Base-by-base conservation (phyloP, 768 basidiomycete genomes). In the Hebeloma cylindrosporum region DNA sequence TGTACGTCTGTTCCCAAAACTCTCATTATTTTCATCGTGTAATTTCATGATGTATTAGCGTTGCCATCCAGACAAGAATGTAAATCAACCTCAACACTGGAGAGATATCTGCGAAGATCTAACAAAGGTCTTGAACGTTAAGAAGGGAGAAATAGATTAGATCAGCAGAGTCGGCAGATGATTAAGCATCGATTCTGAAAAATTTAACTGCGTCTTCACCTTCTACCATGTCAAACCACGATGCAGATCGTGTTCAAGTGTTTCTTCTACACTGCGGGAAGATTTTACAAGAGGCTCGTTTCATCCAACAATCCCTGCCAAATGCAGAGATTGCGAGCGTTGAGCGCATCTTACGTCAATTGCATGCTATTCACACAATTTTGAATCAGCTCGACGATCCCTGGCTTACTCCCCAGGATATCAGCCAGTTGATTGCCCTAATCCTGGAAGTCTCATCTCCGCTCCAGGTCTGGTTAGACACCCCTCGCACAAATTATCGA, bases 291-390 rank as follows among this genome's bases (percentile, higher is more conserved):
- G 45, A 47, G 11, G 40, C 45, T 20, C 45, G 41, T 8, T 51
- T 51, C 34, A 39, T 47, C 11, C 33, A 25, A 21, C 18, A 38
- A 13, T 51, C 50, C 11, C 13, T 51, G 1, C 50, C 50, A 37
- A 51, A 51, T 43, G 41, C 23, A 3, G 50, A 51, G 7, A 29
- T 34, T 6, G 29, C 29, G 2, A 33, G 29, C 23, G 45, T 46
- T 25, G 50, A 51, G 27, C 14, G 36, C 16, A 33, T 38, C 16
- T 16, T 47, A 4, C 36, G 41, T 3, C 44, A 51, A 26, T 14
- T 51, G 13, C 40, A 51, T 26, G 32, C 50, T 2, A 26, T 39
- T 18, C 45, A 47, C 22, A 4, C 13, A 8, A 38, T 51, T 38
- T 31, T 51, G 9, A 18, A 38, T 23, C 8, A 39, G 5, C 27